phyloP scores from a whole-genome alignment of 768 basidiomycete species.

The Mycena maculata region DNA sequence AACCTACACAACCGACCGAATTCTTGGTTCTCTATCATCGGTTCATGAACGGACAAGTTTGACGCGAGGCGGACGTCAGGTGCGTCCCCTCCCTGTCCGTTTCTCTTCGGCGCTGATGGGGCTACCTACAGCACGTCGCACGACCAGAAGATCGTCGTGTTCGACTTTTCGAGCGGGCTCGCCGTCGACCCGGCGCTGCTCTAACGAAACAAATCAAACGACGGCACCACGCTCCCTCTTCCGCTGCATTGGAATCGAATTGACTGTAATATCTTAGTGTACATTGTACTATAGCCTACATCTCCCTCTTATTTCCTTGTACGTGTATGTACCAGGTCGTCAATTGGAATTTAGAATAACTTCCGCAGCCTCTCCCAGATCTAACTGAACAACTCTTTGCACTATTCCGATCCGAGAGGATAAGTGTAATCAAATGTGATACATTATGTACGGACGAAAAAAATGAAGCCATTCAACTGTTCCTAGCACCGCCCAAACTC shows the following conservation, averaged over 20 bases:
- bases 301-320: not conserved
- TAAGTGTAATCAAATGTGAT: not conserved
- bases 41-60: too few species aligned
- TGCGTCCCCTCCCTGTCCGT: not conserved
- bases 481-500: not conserved
- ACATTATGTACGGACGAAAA: too few species aligned
- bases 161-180: conserved; percentile 78
- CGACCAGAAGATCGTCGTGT: conserved; percentile 82
- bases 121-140: conserved; percentile 75
- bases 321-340: not conserved
- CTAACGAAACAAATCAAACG: not conserved
- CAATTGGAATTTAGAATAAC: too few species aligned
- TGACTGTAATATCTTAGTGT: not conserved
- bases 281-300: not conserved
- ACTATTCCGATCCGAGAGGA: not conserved
- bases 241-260: not conserved
- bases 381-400: too few species aligned
- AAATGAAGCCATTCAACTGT: too few species aligned
- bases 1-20: too few species aligned
- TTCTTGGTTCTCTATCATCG: too few species aligned
- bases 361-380: too few species aligned
- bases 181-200: conserved; percentile 43
- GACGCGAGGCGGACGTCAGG: conserved; percentile 75
- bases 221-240: not conserved
- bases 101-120: not conserved